Evolutionary conservation across 2,329 filamentous ascomycete species (phyloP).

Genomic region (Pseudogymnoascus sp.): DNA sequence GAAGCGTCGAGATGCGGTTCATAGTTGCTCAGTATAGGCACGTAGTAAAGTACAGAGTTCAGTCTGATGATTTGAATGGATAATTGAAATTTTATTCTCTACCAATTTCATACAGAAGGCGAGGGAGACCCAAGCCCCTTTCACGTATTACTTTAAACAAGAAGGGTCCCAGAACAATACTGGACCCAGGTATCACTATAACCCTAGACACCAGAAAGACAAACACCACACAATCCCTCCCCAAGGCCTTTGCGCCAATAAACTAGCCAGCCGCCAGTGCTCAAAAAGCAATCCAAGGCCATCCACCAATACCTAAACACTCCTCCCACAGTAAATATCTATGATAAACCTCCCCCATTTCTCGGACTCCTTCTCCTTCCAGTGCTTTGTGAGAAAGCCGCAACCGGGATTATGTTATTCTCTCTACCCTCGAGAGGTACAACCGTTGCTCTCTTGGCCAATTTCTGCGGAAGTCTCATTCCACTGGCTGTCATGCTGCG

Average conservation of each 20-base stretch:
- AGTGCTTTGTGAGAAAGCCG: slow-evolving; percentile 19
- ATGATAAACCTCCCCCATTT: slow-evolving; percentile 11
- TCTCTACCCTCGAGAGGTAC: slow-evolving; percentile 37
- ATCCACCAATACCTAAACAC: not conserved
- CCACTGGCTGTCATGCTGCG: slow-evolving; percentile 24
- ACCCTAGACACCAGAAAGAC: not conserved
- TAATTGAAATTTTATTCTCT: not conserved
- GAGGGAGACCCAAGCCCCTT: slow-evolving; percentile 4
- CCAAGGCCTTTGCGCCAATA: not conserved
- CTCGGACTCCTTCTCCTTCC: slow-evolving; percentile 26
- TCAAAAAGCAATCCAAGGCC: not conserved
- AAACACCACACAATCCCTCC: not conserved
- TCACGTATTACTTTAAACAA: slow-evolving; percentile 3
- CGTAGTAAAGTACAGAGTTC: too few species aligned
- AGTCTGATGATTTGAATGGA: too few species aligned
- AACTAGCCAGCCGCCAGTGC: not conserved
- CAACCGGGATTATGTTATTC: slow-evolving; percentile 28
- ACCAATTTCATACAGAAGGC: not conserved
- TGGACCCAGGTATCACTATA: not conserved
- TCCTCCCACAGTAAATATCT: not conserved
- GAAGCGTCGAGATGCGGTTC: not conserved
- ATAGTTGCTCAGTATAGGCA: not conserved
- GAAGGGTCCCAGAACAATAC: not conserved
- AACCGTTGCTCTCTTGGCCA: slow-evolving; percentile 30
- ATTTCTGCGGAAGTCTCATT: slow-evolving; percentile 35